Percentiles rank a stretch among this genome's conserved stretches.
Conservation (phyloP, 139 green algal species). For the Micromonas commoda region DNA sequence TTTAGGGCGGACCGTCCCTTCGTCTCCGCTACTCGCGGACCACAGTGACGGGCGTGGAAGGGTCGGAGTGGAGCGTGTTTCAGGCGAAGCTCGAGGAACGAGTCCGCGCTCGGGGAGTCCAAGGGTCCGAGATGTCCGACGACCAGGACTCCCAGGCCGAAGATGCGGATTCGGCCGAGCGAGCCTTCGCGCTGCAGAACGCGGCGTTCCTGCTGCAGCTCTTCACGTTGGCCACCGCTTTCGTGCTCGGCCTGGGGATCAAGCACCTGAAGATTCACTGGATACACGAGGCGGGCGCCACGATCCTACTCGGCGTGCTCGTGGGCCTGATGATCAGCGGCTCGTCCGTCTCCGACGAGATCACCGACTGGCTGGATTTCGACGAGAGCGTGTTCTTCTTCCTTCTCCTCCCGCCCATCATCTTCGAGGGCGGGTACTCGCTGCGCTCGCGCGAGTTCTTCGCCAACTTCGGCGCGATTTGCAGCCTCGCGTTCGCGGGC, state of each 20-base stretch:
- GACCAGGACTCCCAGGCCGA: background rate
- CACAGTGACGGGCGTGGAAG: too few relatives aligned
- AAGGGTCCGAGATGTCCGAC: too few relatives aligned
- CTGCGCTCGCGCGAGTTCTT: slow-evolving; percentile 50
- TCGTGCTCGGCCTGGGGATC: slow-evolving; percentile 1
- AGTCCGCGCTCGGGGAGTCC: too few relatives aligned
- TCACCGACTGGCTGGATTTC: slow-evolving; percentile 23
- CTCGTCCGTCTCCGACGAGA: background rate
- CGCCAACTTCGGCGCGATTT: slow-evolving; percentile 60
- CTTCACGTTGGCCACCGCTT: background rate
- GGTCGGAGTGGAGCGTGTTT: too few relatives aligned
- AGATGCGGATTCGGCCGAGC: background rate
- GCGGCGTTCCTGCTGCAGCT: slow-evolving; percentile 3
- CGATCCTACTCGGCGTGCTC: slow-evolving; percentile 38
- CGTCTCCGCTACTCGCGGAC: too few relatives aligned
- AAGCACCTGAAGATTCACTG: slow-evolving; percentile 6
- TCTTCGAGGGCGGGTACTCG: slow-evolving; percentile 71
- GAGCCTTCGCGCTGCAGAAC: background rate
- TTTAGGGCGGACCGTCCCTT: too few relatives aligned
- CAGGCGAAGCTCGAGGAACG: too few relatives aligned
- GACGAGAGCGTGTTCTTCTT: slow-evolving; percentile 65
- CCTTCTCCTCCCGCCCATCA: slow-evolving; percentile 69
- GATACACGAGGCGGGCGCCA: slow-evolving; percentile 35
- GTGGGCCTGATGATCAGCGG: slow-evolving; percentile 11
- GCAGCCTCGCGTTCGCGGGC: slow-evolving; percentile 56